Evolutionary conservation across 768 basidiomycete genomes (phyloP), one percentile per base, ranked within the genome.

Genomic region (Exidia glandulosa): DNA sequence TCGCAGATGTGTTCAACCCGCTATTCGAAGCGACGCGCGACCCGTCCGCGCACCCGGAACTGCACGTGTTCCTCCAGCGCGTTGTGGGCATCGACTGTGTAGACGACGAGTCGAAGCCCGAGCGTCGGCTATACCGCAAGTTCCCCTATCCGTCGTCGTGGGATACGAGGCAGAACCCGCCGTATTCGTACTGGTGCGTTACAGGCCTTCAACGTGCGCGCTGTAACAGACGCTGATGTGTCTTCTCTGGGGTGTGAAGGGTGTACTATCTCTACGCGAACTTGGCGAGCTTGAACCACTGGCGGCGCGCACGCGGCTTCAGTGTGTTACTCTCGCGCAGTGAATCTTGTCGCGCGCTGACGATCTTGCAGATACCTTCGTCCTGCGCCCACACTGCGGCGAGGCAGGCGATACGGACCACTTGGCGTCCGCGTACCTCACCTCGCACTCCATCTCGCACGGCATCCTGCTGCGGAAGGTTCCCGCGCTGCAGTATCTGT

Each of bases 361-460:
- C 62, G 19, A 36, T 14, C 34, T 55, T 29, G 34, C 64, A 98
- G 95, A 88, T 70, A 98, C 96, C 0, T 94, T 99, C 70, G 94
- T 97, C 45, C 83, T 99, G 61, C 87, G 96, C 32, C 96, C 96
- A 0, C 96, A 99, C 71, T 89, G 88, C 32, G 96, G 96, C 57
- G 96, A 99, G 77, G 96, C 96, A 0, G 96, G 96, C 31, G 96
- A 99, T 69, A 90, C 96, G 0, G 96, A 98, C 70, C 96, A 99
- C 70, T 81, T 99, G 12, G 90, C 94, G 0, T 92, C 96, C 2
- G 90, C 95, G 2, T 99, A 93, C 82, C 79, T 99, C 27, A 93
- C 93, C 1, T 88, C 94, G 2, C 95, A 98, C 69, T 97, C 94
- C 1, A 98, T 99, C 68, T 97, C 96, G 10, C 96, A 99, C 67